A percentile compares a stretch with the other conserved stretches of the same genome.
These are phyloP conservation scores for Claviceps africana DNA, from an alignment of 2,329 filamentous ascomycete species.

Conservation along the genomic window DNA sequence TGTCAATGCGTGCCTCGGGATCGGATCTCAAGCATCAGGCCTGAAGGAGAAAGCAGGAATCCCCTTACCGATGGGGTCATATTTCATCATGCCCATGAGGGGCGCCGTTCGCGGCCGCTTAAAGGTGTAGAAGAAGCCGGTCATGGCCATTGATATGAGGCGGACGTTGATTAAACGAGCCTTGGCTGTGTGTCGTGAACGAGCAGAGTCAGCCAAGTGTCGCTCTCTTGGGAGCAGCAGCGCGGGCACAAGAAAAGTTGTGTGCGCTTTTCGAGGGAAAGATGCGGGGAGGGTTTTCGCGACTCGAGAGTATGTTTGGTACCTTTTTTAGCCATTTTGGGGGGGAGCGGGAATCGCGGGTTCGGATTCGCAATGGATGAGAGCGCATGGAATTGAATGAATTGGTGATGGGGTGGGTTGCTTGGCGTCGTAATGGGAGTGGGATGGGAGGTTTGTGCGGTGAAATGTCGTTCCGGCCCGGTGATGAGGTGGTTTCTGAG, in stretches of 20 bases:
- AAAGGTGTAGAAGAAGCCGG: slow-evolving; percentile 91
- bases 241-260: too few species aligned
- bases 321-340: slow-evolving; percentile 16
- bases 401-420: background rate
- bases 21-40: background rate
- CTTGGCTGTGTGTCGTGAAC: slow-evolving; percentile 46
- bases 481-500: background rate
- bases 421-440: background rate
- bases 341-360: too few species aligned
- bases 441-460: background rate
- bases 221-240: background rate
- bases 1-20: background rate
- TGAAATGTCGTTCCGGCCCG: slow-evolving; percentile 8
- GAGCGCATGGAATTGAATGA: background rate
- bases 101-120: slow-evolving; percentile 65
- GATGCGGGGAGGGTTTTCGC: background rate
- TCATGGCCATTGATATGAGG: slow-evolving; percentile 96
- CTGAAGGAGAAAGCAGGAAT: too few species aligned
- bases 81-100: slow-evolving; percentile 95
- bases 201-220: background rate
- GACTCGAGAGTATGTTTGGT: background rate
- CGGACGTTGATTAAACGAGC: slow-evolving; percentile 86
- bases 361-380: background rate
- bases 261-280: background rate
- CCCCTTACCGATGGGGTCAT: slow-evolving; percentile 80